Evolutionary conservation across 2,329 filamentous ascomycete species (phyloP).

Genomic region (Diatrype stigma): DNA sequence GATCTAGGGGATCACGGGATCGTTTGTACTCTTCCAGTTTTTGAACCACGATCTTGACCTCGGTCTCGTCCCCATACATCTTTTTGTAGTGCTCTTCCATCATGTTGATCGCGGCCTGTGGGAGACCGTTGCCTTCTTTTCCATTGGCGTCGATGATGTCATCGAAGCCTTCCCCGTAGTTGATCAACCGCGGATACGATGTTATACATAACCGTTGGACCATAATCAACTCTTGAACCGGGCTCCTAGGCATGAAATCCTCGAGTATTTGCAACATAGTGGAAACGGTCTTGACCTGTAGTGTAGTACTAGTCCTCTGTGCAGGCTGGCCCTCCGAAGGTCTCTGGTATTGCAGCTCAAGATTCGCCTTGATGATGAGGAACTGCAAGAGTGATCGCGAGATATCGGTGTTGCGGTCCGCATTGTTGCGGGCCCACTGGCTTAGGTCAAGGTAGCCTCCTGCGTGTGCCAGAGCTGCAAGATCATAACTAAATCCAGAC

Average conservation of each 20-base stretch:
- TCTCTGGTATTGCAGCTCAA: constrained; percentile 73
- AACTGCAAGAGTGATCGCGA: constrained; percentile 73
- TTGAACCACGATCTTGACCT: constrained; percentile 80
- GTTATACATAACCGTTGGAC: constrained; percentile 87
- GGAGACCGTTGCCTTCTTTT: constrained; percentile 73
- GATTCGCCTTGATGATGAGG: constrained; percentile 75
- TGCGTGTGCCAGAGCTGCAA: constrained; percentile 80
- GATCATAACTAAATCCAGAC: constrained; percentile 82
- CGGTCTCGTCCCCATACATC: constrained; percentile 91
- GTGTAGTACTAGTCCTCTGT: constrained; percentile 62
- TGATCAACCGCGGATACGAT: constrained; percentile 89
- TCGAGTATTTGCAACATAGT: constrained; percentile 76
- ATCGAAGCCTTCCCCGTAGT: constrained; percentile 90
- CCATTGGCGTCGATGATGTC: constrained; percentile 86
- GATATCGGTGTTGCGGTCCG: constrained; percentile 63
- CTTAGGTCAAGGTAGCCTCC: constrained; percentile 75
- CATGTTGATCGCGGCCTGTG: constrained; percentile 73
- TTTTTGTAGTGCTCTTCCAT: constrained; percentile 98
- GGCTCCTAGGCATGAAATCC: constrained; percentile 57
- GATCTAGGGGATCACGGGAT: constrained; percentile 77
- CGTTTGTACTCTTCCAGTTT: constrained; percentile 83
- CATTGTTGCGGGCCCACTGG: constrained; percentile 72
- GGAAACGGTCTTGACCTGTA: constrained; percentile 82
- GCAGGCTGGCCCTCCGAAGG: constrained; percentile 56
- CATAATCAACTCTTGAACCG: constrained; percentile 65